Base-by-base conservation (phyloP, 1,284 basidiomycete genomes). In the Omphalotus olearius region DNA sequence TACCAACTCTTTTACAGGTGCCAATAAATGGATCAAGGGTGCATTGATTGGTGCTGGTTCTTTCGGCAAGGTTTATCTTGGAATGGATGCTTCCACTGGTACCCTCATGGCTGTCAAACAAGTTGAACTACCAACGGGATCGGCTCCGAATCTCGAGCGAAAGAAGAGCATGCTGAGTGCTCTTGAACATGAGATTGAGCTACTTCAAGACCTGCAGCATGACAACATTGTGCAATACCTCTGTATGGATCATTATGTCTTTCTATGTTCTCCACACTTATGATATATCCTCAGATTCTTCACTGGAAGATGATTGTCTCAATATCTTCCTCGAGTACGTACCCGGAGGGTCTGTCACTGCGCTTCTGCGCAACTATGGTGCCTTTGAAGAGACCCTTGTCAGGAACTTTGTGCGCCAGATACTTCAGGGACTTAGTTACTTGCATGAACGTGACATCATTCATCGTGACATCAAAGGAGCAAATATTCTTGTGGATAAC, bases 301-400 rank as follows among this genome's bases (percentile, higher is more conserved):
- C 91, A 1, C 79, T 88, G 35, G 95, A 98, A 62, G 86, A 88
- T 30, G 85, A 88, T 45, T 87, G 84, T 65, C 81, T 99, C 57
- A 98, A 99, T 69, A 99, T 99, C 72, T 99, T 99, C 78, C 73
- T 99, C 58, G 96, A 99, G 69, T 99, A 99, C 63, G 96, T 99
- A 3, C 97, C 97, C 3, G 97, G 97, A 49, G 97, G 97, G 14
- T 97, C 94, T 1, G 94, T 99, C 36, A 88, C 94, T 0, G 93
- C 95, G 0, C 73, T 99, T 1, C 72, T 99, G 18, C 84, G 87
- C 57, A 98, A 89, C 63, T 99, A 98, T 62, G 97, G 97, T 45
- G 92, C 95, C 0, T 98, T 99, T 59, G 96, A 98, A 64, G 96
- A 99, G 66, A 80, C 88, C 0, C 79, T 99, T 2, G 95, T 98